Evolutionary conservation across 1,284 basidiomycete species (phyloP).

Genomic region (Ceratobasidium papillatum): DNA sequence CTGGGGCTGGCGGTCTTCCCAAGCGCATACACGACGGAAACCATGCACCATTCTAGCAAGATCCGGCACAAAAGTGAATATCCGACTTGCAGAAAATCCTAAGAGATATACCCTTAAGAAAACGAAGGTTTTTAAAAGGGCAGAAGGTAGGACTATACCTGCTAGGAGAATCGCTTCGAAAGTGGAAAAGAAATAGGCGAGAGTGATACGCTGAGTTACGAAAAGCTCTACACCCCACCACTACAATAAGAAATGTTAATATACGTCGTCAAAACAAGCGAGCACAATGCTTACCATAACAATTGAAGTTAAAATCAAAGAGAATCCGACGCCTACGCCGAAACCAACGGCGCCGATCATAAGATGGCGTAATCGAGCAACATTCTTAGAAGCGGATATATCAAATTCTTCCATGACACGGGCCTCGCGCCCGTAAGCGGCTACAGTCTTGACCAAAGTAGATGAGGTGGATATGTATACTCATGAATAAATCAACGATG

Average conservation of each 20-base stretch:
- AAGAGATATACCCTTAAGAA: background rate
- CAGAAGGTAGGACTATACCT: background rate
- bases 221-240: constrained; percentile 39
- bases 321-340: constrained; percentile 51
- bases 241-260: background rate
- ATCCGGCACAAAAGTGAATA: constrained; percentile 50
- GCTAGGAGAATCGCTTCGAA: constrained; percentile 55
- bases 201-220: constrained; percentile 25
- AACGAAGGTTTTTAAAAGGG: background rate
- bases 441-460: constrained; percentile 48
- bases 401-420: constrained; percentile 50
- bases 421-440: constrained; percentile 53
- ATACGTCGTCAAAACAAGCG: background rate
- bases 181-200: constrained; percentile 47
- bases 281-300: constrained; percentile 46
- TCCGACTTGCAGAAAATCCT: constrained; percentile 43
- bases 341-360: constrained; percentile 51
- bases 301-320: constrained; percentile 49
- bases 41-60: constrained; percentile 47
- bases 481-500: background rate
- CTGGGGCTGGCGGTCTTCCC: constrained; percentile 49
- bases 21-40: constrained; percentile 44
- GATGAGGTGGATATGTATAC: background rate
- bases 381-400: constrained; percentile 44
- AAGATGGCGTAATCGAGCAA: constrained; percentile 47